Evolutionary conservation across 1,284 basidiomycete species (phyloP).

Genomic region (Ceratobasidium sp.): DNA sequence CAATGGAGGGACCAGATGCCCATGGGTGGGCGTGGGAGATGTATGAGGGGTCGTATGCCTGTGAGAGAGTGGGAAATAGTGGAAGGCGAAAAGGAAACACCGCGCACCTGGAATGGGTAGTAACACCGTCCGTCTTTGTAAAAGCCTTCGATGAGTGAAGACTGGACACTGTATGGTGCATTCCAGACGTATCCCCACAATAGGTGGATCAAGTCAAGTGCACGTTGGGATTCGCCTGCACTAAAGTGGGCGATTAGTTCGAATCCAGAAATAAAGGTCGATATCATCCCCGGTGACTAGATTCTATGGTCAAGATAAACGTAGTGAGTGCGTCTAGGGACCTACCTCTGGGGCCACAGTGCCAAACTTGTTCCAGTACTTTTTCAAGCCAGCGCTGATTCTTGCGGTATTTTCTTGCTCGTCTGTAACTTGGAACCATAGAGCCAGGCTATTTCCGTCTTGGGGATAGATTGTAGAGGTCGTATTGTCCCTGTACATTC

Average conservation of each 20-base stretch:
- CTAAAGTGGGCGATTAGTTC: conserved; percentile 30
- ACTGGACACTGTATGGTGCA: conserved; percentile 24
- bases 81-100: background rate
- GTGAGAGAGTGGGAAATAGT: background rate
- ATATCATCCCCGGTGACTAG: conserved; percentile 33
- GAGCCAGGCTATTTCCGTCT: conserved; percentile 28
- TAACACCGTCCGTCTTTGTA: conserved; percentile 30
- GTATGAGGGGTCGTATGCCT: conserved; percentile 34
- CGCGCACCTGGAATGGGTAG: conserved; percentile 29
- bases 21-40: conserved; percentile 33
- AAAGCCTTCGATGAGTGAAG: conserved; percentile 31
- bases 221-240: conserved; percentile 12
- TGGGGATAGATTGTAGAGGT: conserved; percentile 6
- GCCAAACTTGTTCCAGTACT: conserved; percentile 31
- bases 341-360: conserved; percentile 26
- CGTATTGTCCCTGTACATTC: conserved; percentile 29
- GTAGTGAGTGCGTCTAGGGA: background rate
- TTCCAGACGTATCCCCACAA: conserved; percentile 33
- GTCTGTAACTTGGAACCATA: conserved; percentile 23
- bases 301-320: background rate
- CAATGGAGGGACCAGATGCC: conserved; percentile 33
- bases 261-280: conserved; percentile 33
- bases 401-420: background rate
- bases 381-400: conserved; percentile 8
- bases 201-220: conserved; percentile 14